phyloP scores from a whole-genome alignment of 2,329 filamentous ascomycete species.

The Scytalidium sp. region DNA sequence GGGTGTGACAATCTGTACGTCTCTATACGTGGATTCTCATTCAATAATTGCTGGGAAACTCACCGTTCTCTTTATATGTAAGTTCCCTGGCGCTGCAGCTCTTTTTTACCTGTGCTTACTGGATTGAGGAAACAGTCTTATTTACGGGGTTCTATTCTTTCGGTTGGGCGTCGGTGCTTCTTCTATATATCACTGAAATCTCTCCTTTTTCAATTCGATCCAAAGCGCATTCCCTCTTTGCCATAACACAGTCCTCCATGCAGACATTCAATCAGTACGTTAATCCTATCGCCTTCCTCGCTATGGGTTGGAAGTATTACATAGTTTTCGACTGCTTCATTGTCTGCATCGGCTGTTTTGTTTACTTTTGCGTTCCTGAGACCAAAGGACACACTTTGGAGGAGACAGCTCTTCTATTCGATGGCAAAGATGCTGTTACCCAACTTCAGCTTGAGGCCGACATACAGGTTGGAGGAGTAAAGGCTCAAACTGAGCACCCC shows the following conservation, averaged over 20 bases:
- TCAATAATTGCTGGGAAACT: too few relatives aligned
- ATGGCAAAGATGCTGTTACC: slow-evolving; percentile 33
- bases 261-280: slow-evolving; percentile 42
- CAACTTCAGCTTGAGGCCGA: too few relatives aligned
- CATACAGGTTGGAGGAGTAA: too few relatives aligned
- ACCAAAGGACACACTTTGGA: slow-evolving; percentile 46
- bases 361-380: slow-evolving; percentile 45
- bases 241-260: slow-evolving; percentile 31
- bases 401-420: slow-evolving; percentile 42
- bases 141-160: slow-evolving; percentile 4
- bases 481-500: too few relatives aligned
- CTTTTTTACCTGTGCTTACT: too few relatives aligned
- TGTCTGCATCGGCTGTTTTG: slow-evolving; percentile 30
- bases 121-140: too few relatives aligned
- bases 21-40: too few relatives aligned
- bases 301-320: slow-evolving; percentile 35
- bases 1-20: too few relatives aligned
- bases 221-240: slow-evolving; percentile 58
- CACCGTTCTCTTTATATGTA: too few relatives aligned
- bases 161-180: slow-evolving; percentile 20
- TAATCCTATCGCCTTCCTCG: slow-evolving; percentile 33
- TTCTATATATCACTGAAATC: slow-evolving; percentile 26
- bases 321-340: slow-evolving; percentile 41
- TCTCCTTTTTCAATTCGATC: slow-evolving; percentile 57
- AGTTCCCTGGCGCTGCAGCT: too few relatives aligned